Conservation (phyloP, 2,329 filamentous ascomycete genomes). For the Aspergillus spinulosporus region DNA sequence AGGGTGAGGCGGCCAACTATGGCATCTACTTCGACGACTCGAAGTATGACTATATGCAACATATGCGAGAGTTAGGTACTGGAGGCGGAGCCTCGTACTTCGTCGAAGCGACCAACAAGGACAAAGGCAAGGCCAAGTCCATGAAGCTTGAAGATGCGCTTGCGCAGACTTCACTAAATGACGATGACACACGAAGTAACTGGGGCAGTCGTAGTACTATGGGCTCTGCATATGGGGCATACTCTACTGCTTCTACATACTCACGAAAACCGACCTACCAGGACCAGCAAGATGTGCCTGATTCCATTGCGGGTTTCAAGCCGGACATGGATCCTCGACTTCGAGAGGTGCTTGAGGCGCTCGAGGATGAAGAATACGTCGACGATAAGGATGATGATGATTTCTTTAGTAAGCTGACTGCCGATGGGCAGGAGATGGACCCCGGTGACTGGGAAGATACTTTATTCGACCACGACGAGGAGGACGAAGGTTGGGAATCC, state of each 20-base stretch:
- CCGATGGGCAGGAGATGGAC: slow-evolving; percentile 70
- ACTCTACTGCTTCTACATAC: slow-evolving; percentile 66
- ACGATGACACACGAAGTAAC: slow-evolving; percentile 13
- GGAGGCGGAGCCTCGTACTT: slow-evolving; percentile 74
- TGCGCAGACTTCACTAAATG: slow-evolving; percentile 54
- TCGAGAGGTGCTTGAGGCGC: slow-evolving; percentile 84
- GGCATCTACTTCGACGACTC: slow-evolving; percentile 95
- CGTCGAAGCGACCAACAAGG: slow-evolving; percentile 67
- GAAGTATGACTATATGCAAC: slow-evolving; percentile 99
- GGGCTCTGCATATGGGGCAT: slow-evolving; percentile 37
- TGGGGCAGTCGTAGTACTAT: slow-evolving; percentile 14
- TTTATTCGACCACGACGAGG: slow-evolving; percentile 51
- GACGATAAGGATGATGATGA: slow-evolving; percentile 78
- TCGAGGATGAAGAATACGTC: slow-evolving; percentile 95
- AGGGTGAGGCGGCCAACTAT: slow-evolving; percentile 92
- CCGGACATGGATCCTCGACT: slow-evolving; percentile 96
- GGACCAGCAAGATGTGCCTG: slow-evolving; percentile 88
- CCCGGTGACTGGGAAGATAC: slow-evolving; percentile 74
- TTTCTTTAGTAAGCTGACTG: slow-evolving; percentile 72
- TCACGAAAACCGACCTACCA: slow-evolving; percentile 78
- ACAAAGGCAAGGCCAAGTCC: slow-evolving; percentile 67
- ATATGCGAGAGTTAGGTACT: slow-evolving; percentile 81
- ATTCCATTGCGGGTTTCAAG: slow-evolving; percentile 88
- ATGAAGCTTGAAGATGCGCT: slow-evolving; percentile 86
- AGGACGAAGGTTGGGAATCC: slow-evolving; percentile 90